Percentiles rank a stretch among this genome's conserved stretches.
phyloP scores from a whole-genome alignment of 306 rosid genomes.

The Quercus bicolor region DNA sequence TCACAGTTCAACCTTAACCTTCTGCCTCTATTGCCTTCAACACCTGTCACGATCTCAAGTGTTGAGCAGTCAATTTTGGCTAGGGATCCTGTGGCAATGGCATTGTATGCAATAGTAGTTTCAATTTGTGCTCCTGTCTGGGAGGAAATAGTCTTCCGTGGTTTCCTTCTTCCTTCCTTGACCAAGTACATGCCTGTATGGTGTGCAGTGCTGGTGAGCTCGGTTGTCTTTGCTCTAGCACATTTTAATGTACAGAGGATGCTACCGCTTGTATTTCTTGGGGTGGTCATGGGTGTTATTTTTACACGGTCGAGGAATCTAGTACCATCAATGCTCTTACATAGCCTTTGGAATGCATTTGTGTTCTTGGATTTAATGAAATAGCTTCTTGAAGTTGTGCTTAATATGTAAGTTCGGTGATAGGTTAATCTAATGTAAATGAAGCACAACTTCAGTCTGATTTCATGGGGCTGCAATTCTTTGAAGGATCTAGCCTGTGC shows the following conservation, averaged over 20 bases:
- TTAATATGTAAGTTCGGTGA: slow-evolving; percentile 19
- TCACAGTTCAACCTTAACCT: slow-evolving; percentile 82
- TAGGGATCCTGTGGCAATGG: slow-evolving; percentile 92
- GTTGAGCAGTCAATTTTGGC: slow-evolving; percentile 91
- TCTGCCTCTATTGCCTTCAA: slow-evolving; percentile 77
- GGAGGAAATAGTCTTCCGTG: slow-evolving; percentile 96
- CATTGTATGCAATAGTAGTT: slow-evolving; percentile 70
- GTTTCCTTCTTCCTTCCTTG: slow-evolving; percentile 89
- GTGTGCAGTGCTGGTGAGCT: slow-evolving; percentile 88
- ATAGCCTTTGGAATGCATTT: slow-evolving; percentile 97
- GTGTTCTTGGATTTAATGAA: slow-evolving; percentile 83
- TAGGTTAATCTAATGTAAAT: slow-evolving; percentile 12
- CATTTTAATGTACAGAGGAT: slow-evolving; percentile 92
- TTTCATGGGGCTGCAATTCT: neutral
- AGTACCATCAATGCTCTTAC: slow-evolving; percentile 88
- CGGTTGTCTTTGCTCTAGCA: slow-evolving; percentile 84
- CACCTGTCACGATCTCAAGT: slow-evolving; percentile 72
- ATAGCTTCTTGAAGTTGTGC: slow-evolving; percentile 31
- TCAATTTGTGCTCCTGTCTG: slow-evolving; percentile 92
- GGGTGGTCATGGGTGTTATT: slow-evolving; percentile 85
- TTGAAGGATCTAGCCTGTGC: neutral
- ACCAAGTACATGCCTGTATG: slow-evolving; percentile 94
- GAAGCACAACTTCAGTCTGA: slow-evolving; percentile 26
- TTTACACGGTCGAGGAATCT: slow-evolving; percentile 88
- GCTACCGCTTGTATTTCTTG: slow-evolving; percentile 89